A percentile compares a stretch with the other conserved stretches of the same genome.
These are phyloP conservation scores for Eutrema japonicum DNA, from an alignment of 345 rosid species.

Conservation along the genomic window DNA sequence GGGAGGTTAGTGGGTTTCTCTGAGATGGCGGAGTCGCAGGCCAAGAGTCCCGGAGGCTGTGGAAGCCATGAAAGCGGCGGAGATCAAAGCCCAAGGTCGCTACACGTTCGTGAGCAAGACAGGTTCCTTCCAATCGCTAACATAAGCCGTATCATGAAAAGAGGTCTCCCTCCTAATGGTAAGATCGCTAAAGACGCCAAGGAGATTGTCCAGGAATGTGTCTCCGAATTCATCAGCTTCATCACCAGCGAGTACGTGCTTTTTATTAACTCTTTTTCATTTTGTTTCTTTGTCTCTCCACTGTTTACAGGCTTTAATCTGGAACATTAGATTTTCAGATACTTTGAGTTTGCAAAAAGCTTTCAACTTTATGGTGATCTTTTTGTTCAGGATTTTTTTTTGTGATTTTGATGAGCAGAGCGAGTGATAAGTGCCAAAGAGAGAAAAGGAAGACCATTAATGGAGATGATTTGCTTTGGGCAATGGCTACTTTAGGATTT, in stretches of 20 bases:
- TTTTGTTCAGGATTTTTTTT: conserved; percentile 5
- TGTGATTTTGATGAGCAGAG: conserved; percentile 53
- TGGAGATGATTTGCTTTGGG: conserved; percentile 97
- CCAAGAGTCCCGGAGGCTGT: conserved; percentile 59
- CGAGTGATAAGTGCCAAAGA: conserved; percentile 97
- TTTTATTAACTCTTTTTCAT: background rate
- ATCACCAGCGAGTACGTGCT: conserved; percentile 88
- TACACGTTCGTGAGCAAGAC: conserved; percentile 83
- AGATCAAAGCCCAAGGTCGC: conserved; percentile 81
- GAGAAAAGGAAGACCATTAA: conserved; percentile 98
- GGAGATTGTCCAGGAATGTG: conserved; percentile 96
- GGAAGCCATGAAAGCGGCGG: conserved; percentile 91
- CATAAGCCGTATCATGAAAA: conserved; percentile 93
- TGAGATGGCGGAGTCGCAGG: conserved; percentile 51
- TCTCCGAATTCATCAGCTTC: conserved; percentile 96
- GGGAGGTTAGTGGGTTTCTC: conserved; percentile 40
- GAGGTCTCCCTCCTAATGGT: conserved; percentile 87
- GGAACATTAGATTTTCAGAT: background rate
- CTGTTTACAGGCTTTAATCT: too few relatives aligned
- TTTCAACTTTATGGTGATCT: conserved; percentile 4
- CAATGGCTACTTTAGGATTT: conserved; percentile 95
- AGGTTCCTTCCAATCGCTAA: conserved; percentile 94
- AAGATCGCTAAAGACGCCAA: conserved; percentile 98
- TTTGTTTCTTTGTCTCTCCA: too few relatives aligned
- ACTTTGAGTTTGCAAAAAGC: background rate